A percentile compares a stretch with the other conserved stretches of the same genome.
These are phyloP conservation scores for Spizellomyces sp. DNA, from an alignment of 192 early-diverging fungal species.

Conservation along the genomic window DNA sequence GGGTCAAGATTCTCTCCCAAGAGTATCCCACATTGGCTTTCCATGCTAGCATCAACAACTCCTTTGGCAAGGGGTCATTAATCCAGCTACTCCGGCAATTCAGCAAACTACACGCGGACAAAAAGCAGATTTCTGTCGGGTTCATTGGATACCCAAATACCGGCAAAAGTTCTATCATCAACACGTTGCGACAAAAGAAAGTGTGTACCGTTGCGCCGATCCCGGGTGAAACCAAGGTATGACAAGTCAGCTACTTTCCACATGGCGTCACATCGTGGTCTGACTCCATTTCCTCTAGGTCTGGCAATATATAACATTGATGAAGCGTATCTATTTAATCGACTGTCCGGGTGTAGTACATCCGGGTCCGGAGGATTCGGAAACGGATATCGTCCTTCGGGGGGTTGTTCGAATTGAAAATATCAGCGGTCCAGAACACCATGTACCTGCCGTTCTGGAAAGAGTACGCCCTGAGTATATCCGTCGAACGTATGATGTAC, in stretches of 20 bases:
- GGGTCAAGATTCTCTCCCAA: conserved; percentile 89
- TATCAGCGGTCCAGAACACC: conserved; percentile 84
- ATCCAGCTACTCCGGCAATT: conserved; percentile 99
- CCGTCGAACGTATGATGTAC: conserved; percentile 86
- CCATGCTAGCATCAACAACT: conserved; percentile 97
- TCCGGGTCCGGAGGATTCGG: conserved; percentile 81
- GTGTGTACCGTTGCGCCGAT: conserved; percentile 98
- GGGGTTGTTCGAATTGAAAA: conserved; percentile 96
- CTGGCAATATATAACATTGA: conserved; percentile 99
- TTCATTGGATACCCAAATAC: conserved; percentile 99
- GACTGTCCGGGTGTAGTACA: conserved; percentile 99
- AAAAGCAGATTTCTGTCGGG: conserved; percentile 98
- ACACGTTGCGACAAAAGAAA: conserved; percentile 93
- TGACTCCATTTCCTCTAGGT: conserved; percentile 53
- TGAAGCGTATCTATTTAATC: conserved; percentile 97
- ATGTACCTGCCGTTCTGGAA: conserved; percentile 78
- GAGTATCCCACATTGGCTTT: conserved; percentile 97
- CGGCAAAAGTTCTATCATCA: conserved; percentile 98
- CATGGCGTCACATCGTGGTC: not conserved
- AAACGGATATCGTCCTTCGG: conserved; percentile 95
- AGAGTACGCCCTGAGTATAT: conserved; percentile 91
- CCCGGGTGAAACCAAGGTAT: conserved; percentile 91
- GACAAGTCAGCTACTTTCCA: not conserved
- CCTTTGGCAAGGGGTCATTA: conserved; percentile 97
- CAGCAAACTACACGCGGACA: conserved; percentile 89